Evolutionary conservation across 2,329 filamentous ascomycete genomes (phyloP).

Genomic region (Trichoderma sp.): DNA sequence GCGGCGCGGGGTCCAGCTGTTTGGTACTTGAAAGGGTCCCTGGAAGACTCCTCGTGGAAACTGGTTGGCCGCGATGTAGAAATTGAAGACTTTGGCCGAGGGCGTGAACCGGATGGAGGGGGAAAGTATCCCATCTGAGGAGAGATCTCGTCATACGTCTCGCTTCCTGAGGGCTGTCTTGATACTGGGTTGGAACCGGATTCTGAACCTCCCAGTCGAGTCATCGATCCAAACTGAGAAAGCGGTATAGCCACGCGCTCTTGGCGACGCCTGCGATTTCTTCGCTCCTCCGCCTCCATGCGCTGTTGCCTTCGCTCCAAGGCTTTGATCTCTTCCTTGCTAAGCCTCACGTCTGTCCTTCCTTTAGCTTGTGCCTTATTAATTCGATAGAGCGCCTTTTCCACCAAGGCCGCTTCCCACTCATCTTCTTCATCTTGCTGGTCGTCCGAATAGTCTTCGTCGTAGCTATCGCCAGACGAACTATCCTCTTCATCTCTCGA

Average conservation of each 20-base stretch:
- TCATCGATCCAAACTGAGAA: conserved; percentile 52
- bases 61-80: conserved; percentile 46
- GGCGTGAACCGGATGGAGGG: conserved; percentile 48
- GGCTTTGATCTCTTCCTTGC: conserved; percentile 77
- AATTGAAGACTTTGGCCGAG: conserved; percentile 49
- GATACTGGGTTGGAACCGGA: conserved; percentile 7
- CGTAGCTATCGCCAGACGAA: conserved; percentile 35
- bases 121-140: conserved; percentile 58
- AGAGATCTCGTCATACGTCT: conserved; percentile 43
- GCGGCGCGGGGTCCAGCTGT: conserved; percentile 49
- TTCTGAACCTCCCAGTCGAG: conserved; percentile 37
- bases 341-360: conserved; percentile 78
- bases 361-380: conserved; percentile 76
- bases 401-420: conserved; percentile 74
- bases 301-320: conserved; percentile 71
- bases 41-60: conserved; percentile 38
- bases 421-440: conserved; percentile 34
- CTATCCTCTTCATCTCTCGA: conserved; percentile 42
- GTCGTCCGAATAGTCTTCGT: conserved; percentile 44
- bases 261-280: conserved; percentile 46
- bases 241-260: conserved; percentile 58
- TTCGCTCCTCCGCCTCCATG: conserved; percentile 52
- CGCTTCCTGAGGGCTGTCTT: conserved; percentile 34
- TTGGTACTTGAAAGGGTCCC: conserved; percentile 60
- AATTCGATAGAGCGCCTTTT: conserved; percentile 79